A percentile compares a stretch with the other conserved stretches of the same genome.
Evolutionary conservation across 2,329 filamentous ascomycete genomes (phyloP).

Genomic region (Claviceps lovelessii): DNA sequence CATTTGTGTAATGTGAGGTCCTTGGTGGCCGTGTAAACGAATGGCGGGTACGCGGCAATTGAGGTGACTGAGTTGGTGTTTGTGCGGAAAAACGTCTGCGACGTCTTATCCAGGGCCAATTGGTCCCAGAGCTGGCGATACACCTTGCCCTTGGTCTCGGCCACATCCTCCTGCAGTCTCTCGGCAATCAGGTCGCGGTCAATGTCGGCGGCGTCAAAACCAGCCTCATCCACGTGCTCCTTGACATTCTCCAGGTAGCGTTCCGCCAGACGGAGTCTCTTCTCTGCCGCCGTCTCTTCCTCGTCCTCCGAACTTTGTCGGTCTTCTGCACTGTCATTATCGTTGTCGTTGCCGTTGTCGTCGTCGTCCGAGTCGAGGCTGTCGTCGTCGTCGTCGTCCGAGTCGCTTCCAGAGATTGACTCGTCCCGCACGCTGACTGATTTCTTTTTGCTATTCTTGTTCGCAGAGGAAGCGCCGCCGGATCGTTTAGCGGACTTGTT

Average conservation of each 20-base stretch:
- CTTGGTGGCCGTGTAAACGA: conserved; percentile 78
- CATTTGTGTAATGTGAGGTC: conserved; percentile 79
- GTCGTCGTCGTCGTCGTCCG: conserved; percentile 45
- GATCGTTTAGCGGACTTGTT: conserved; percentile 19
- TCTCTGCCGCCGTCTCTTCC: conserved; percentile 72
- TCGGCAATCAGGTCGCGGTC: conserved; percentile 87
- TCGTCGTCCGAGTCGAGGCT: conserved; percentile 27
- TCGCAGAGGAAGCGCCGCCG: conserved; percentile 16
- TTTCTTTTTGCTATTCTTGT: conserved; percentile 30
- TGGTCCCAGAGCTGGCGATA: conserved; percentile 67
- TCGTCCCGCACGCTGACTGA: conserved; percentile 39
- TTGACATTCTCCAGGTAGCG: conserved; percentile 84
- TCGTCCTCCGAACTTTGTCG: conserved; percentile 47
- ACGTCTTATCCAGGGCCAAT: conserved; percentile 53
- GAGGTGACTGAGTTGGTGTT: conserved; percentile 67
- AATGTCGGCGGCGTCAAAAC: conserved; percentile 88
- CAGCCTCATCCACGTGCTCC: conserved; percentile 62
- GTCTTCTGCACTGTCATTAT: conserved; percentile 30
- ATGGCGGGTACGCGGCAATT: conserved; percentile 64
- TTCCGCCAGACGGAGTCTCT: conserved; percentile 74
- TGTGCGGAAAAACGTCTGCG: conserved; percentile 60
- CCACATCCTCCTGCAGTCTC: conserved; percentile 77
- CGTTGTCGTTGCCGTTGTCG: conserved; percentile 20
- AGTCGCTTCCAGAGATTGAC: conserved; percentile 76
- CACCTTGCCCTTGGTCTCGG: conserved; percentile 78